Conservation (phyloP, 2,329 filamentous ascomycete genomes). For the Beauveria rudraprayagi region DNA sequence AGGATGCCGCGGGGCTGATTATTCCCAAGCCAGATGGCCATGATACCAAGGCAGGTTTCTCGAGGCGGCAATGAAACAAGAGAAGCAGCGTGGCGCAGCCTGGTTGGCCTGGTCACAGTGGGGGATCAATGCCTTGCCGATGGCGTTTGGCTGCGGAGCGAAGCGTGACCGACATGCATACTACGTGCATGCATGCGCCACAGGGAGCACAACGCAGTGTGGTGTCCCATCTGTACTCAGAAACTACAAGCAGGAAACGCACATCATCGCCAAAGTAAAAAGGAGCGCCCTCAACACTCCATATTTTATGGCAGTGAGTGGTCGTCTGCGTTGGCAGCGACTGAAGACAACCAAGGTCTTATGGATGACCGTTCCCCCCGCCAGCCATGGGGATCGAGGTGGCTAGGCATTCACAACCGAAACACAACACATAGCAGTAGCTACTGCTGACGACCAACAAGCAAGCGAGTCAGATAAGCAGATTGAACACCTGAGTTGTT, state of each 20-base stretch:
- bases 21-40: not conserved
- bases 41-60: not conserved
- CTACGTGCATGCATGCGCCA: not conserved
- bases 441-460: not conserved
- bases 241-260: not conserved
- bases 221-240: no score
- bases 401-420: not conserved
- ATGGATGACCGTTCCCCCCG: not conserved
- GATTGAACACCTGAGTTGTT: not conserved
- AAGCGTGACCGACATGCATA: constrained; percentile 10
- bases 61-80: not conserved
- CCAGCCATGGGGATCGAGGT: not conserved
- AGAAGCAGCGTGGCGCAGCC: not conserved
- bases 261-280: no score
- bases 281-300: no score
- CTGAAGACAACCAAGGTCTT: not conserved
- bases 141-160: not conserved
- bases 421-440: not conserved
- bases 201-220: not conserved
- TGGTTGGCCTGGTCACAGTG: constrained; percentile 4
- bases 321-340: no score
- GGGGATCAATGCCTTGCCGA: constrained; percentile 1
- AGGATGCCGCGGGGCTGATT: not conserved
- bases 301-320: no score
- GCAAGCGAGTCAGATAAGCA: not conserved